Conservation (phyloP, 2,329 filamentous ascomycete genomes). For the Claviceps monticola region DNA sequence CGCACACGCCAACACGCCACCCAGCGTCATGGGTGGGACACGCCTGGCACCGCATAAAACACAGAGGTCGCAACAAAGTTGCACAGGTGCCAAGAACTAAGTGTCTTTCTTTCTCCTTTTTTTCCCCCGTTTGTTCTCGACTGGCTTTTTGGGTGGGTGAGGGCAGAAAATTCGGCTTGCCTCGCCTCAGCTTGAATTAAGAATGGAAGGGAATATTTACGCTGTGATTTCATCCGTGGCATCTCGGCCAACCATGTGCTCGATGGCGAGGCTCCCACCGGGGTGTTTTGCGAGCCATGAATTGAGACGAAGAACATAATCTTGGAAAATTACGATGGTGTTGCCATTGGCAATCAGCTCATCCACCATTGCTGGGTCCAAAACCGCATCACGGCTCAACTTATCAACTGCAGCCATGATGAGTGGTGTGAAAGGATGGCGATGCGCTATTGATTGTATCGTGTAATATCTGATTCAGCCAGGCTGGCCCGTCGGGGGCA, state of each 20-base stretch:
- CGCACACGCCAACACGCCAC: not conserved
- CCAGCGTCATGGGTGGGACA: not conserved
- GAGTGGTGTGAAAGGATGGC: not conserved
- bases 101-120: not conserved
- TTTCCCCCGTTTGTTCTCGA: not conserved
- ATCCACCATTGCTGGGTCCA: slow-evolving; percentile 33
- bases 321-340: slow-evolving; percentile 42
- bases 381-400: slow-evolving; percentile 28
- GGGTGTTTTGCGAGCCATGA: slow-evolving; percentile 45
- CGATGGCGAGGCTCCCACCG: slow-evolving; percentile 42
- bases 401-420: not conserved
- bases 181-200: not conserved
- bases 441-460: not conserved
- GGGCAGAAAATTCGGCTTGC: not conserved
- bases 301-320: slow-evolving; percentile 39
- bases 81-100: not conserved
- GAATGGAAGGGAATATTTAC: slow-evolving; percentile 12
- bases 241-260: slow-evolving; percentile 34
- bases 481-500: not conserved
- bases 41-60: not conserved
- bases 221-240: slow-evolving; percentile 22
- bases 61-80: not conserved
- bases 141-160: not conserved
- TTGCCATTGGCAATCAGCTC: slow-evolving; percentile 39
- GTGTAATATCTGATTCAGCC: not conserved